Conservation (phyloP, 805 yeast species). For the Suhomyces sp. region DNA sequence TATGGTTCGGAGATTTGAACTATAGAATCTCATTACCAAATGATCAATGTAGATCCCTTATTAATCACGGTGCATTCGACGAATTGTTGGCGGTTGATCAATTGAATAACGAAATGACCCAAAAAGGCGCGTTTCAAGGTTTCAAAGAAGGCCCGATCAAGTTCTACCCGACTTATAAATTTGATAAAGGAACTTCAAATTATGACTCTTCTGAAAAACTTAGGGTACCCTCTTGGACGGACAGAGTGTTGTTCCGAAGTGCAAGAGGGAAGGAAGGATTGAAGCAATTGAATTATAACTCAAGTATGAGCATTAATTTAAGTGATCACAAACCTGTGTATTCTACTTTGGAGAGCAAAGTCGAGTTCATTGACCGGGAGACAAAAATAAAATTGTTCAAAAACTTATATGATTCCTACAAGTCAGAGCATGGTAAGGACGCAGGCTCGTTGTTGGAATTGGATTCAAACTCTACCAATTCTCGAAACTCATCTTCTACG, state of each 20-base stretch:
- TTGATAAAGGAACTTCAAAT: slow-evolving; percentile 75
- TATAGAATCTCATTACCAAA: slow-evolving; percentile 74
- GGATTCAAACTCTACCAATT: slow-evolving; percentile 8
- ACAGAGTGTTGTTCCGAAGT: slow-evolving; percentile 70
- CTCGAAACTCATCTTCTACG: slow-evolving; percentile 10
- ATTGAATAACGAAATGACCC: slow-evolving; percentile 65
- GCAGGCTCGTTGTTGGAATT: slow-evolving; percentile 13
- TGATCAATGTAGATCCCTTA: slow-evolving; percentile 59
- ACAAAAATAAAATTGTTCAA: slow-evolving; percentile 29
- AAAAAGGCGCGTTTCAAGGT: slow-evolving; percentile 15
- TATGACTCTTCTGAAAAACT: slow-evolving; percentile 92
- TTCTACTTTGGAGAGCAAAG: slow-evolving; percentile 68
- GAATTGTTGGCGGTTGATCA: slow-evolving; percentile 74
- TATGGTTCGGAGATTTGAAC: slow-evolving; percentile 95
- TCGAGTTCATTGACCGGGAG: slow-evolving; percentile 58
- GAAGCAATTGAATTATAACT: slow-evolving; percentile 65
- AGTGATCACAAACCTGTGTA: slow-evolving; percentile 95
- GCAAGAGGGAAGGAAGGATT: slow-evolving; percentile 34
- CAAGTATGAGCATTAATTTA: slow-evolving; percentile 54
- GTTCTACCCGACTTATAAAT: slow-evolving; percentile 92
- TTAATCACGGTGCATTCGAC: slow-evolving; percentile 47
- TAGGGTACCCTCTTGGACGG: slow-evolving; percentile 98
- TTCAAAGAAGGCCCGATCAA: slow-evolving; percentile 73
- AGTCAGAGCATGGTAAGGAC: slow-evolving; percentile 25
- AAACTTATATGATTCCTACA: slow-evolving; percentile 29